Conservation (phyloP, 495 filamentous ascomycete species). For the Amniculicola lignicola region DNA sequence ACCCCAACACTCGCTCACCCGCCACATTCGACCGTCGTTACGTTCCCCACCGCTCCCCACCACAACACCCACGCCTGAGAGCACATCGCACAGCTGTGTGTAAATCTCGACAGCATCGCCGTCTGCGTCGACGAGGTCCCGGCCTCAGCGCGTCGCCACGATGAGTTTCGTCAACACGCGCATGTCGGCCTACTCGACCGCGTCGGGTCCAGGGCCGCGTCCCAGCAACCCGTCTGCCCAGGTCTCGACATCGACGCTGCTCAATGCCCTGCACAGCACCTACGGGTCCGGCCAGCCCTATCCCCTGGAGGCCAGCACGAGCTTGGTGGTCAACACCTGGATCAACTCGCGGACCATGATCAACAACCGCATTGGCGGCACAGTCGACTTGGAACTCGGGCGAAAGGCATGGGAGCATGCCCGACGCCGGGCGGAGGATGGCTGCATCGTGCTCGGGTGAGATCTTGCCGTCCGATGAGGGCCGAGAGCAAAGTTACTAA, state of each 20-base stretch:
- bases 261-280: conserved; percentile 86
- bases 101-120: no score
- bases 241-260: conserved; percentile 85
- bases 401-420: conserved; percentile 95
- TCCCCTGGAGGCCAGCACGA: conserved; percentile 83
- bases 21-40: conserved; percentile 4
- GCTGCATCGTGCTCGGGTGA: conserved; percentile 85
- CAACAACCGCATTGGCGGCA: conserved; percentile 68
- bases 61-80: neutral
- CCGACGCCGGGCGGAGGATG: conserved; percentile 88
- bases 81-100: no score
- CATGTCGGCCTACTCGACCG: conserved; percentile 81
- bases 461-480: conserved; percentile 22
- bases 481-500: conserved; percentile 4
- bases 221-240: conserved; percentile 57
- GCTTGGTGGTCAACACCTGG: conserved; percentile 94
- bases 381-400: conserved; percentile 74
- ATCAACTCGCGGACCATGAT: conserved; percentile 67
- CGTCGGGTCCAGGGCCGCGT: conserved; percentile 62
- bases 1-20: neutral
- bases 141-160: conserved; percentile 34
- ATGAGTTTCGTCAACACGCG: conserved; percentile 53
- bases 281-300: conserved; percentile 81
- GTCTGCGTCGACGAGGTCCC: conserved; percentile 12
- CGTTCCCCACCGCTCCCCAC: neutral